phyloP scores from a whole-genome alignment of 2,329 filamentous ascomycete species.

The Allantophomopsis lycopodina region DNA sequence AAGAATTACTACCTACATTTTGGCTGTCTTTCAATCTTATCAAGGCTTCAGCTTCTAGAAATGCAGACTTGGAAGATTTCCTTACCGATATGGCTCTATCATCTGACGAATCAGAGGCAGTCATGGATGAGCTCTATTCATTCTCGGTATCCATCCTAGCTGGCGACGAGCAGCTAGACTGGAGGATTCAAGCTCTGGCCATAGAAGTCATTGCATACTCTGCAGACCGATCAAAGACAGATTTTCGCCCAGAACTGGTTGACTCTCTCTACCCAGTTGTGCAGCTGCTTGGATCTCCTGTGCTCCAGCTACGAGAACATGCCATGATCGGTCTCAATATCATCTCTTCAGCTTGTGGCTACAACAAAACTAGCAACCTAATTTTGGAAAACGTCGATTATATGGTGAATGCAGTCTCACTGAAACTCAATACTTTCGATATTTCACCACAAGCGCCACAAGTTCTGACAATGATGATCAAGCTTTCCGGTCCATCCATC shows the following conservation, averaged over 20 bases:
- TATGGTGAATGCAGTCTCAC: conserved; percentile 80
- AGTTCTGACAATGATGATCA: conserved; percentile 89
- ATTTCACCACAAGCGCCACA: conserved; percentile 84
- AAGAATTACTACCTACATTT: conserved; percentile 53
- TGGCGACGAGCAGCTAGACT: conserved; percentile 41
- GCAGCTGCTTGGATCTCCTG: conserved; percentile 67
- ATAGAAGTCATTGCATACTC: conserved; percentile 70
- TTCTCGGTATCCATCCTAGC: conserved; percentile 51
- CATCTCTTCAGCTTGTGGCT: conserved; percentile 63
- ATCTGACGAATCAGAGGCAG: conserved; percentile 25
- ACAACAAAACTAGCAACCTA: conserved; percentile 59
- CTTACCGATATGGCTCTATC: conserved; percentile 37
- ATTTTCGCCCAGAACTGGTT: conserved; percentile 75
- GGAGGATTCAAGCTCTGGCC: conserved; percentile 65
- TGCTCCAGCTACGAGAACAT: conserved; percentile 57
- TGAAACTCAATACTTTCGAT: conserved; percentile 84
- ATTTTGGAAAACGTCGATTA: conserved; percentile 92
- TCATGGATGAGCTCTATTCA: conserved; percentile 45
- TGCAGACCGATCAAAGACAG: conserved; percentile 47
- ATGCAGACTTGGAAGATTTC: conserved; percentile 49
- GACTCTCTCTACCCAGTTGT: conserved; percentile 87
- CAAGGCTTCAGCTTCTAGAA: conserved; percentile 36
- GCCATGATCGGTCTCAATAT: conserved; percentile 74
- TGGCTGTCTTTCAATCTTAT: conserved; percentile 71
- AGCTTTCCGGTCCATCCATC: conserved; percentile 65